Percentiles rank a stretch among this genome's conserved stretches.
Conservation (phyloP, 345 rosid genomes). For the Lenwebbia sp. region DNA sequence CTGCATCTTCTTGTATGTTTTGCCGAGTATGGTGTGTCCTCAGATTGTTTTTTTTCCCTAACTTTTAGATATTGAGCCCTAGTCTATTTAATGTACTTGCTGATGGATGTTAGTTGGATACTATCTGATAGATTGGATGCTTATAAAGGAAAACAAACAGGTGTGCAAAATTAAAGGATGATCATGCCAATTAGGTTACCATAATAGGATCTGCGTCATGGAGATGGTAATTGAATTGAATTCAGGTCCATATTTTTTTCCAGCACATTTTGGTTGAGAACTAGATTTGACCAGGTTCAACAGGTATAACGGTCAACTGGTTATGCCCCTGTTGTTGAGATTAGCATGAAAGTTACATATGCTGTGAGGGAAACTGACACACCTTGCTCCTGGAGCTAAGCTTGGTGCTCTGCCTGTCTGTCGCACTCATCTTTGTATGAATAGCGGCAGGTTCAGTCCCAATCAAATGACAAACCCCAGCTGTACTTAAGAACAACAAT, state of each 20-base stretch:
- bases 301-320: background rate
- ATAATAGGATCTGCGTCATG: background rate
- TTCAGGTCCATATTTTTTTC: background rate
- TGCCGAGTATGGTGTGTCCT: background rate
- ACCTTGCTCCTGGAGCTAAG: background rate
- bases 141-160: background rate
- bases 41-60: background rate
- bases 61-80: background rate
- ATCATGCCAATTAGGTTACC: background rate
- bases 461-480: background rate
- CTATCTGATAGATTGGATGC: background rate
- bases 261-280: background rate
- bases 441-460: background rate
- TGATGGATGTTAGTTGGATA: background rate
- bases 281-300: background rate
- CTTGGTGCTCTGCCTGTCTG: background rate
- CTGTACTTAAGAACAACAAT: background rate
- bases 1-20: background rate
- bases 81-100: background rate
- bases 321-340: background rate
- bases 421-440: background rate
- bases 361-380: background rate
- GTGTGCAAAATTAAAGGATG: background rate
- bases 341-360: background rate
- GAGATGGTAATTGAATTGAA: background rate